A percentile compares a stretch with the other conserved stretches of the same genome.
Conservation (phyloP, 345 rosid genomes). For the Camelina sativa region DNA sequence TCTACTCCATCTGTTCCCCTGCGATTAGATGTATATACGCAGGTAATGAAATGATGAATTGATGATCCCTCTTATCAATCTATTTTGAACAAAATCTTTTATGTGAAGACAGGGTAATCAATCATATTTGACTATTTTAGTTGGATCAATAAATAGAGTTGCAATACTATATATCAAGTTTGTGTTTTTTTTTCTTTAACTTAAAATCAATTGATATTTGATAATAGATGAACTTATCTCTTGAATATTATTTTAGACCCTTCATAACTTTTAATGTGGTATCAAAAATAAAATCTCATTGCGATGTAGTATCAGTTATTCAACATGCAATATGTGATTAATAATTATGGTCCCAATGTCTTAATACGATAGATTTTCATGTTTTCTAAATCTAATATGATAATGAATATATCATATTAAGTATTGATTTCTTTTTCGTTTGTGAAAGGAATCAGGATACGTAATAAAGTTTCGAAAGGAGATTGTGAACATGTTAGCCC, state of each 20-base stretch:
- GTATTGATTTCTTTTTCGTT: not conserved
- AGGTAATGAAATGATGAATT: too few relatives aligned
- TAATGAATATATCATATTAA: not conserved
- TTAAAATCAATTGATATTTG: not conserved
- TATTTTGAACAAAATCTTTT: too few relatives aligned
- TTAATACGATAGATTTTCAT: not conserved
- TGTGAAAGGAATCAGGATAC: not conserved
- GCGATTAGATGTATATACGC: too few relatives aligned
- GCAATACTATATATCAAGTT: too few relatives aligned
- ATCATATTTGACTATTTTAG: too few relatives aligned
- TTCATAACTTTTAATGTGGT: not conserved
- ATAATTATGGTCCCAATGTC: not conserved
- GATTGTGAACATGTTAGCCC: conserved; percentile 21
- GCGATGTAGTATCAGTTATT: not conserved
- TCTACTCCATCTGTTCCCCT: too few relatives aligned
- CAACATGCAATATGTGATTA: not conserved
- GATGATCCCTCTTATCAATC: too few relatives aligned
- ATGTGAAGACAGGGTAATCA: too few relatives aligned
- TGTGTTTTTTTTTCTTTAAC: too few relatives aligned
- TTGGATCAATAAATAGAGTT: too few relatives aligned
- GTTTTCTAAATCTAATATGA: conserved; percentile 11
- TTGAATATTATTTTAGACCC: not conserved
- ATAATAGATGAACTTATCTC: not conserved
- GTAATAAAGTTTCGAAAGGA: not conserved
- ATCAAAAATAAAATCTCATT: not conserved